Evolutionary conservation across 805 yeast genomes (phyloP).

Genomic region (Sporopachydermia quercuum): DNA sequence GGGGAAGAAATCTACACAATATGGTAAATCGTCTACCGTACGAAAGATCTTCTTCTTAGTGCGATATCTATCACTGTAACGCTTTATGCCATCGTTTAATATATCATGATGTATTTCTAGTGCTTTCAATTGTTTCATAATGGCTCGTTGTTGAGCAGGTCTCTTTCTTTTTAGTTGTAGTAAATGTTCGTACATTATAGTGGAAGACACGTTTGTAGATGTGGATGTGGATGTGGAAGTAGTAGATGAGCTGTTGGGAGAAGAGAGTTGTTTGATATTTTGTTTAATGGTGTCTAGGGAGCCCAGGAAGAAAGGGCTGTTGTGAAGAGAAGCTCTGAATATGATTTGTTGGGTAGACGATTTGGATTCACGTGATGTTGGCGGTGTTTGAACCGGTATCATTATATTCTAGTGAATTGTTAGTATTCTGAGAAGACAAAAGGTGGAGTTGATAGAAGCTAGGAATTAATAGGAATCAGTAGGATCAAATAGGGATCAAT

Average conservation of each 20-base stretch:
- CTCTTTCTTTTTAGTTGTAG: conserved; percentile 7
- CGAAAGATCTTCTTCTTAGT: conserved; percentile 56
- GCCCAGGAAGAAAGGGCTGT: conserved; percentile 17
- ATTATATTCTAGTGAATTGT: conserved; percentile 4
- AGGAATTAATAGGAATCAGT: neutral
- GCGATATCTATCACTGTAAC: conserved; percentile 71
- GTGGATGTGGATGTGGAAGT: neutral
- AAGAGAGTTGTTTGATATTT: neutral
- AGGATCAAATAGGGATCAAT: too few species aligned
- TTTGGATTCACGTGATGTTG: conserved; percentile 9
- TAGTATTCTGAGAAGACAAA: neutral
- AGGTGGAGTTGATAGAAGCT: neutral
- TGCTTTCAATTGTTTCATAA: neutral
- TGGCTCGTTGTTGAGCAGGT: conserved; percentile 8
- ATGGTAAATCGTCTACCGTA: conserved; percentile 69
- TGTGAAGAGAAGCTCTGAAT: conserved; percentile 11
- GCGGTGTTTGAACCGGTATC: conserved; percentile 11
- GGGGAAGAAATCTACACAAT: conserved; percentile 57
- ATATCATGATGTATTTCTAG: neutral
- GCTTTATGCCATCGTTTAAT: conserved; percentile 49
- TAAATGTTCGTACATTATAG: neutral
- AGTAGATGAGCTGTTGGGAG: neutral
- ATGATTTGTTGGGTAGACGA: conserved; percentile 13
- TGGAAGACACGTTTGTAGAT: neutral
- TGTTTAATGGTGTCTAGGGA: neutral